Evolutionary conservation across 1,284 basidiomycete genomes (phyloP), one percentile per base, ranked within the genome.

Genomic region (Ganoderma lucidum): DNA sequence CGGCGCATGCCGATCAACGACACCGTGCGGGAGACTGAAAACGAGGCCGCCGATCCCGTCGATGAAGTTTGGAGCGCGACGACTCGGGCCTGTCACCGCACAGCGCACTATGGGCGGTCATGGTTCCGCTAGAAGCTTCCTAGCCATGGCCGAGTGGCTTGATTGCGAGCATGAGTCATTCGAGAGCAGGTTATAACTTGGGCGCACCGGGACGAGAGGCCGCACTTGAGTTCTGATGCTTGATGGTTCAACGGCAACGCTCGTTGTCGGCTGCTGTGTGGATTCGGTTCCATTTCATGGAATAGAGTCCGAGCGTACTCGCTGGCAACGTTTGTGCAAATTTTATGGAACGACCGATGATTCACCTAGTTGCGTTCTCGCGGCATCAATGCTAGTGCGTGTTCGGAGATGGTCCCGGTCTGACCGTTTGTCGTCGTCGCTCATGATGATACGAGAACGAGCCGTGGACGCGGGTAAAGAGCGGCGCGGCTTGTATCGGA

Each of bases 1-100:
- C 37, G 59, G 59, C 35, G 32, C 45, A 35, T 61, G 62, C 62
- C 66, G 66, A 67, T 67, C 66, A 61, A 58, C 41, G 53, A 45
- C 53, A 59, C 66, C 44, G 55, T 53, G 62, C 42, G 53, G n/a
- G 17, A 44, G 19, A 39, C 37, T 42, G 12, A 63, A 63, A 10
- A 39, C n/a, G 66, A 23, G 45, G 30, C 37, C 66, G 66, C 58
- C 62, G 66, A 67, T 67, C 66, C 30, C 53, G 32, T 17, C 60
- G 4, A 30, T 37, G 37, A 37, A 37, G 37, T 37, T 37, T 37
- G 37, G 37, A 66, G 37, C 48, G 60, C 45, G 64, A 61, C 59
- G 51, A 23, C 32, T 51, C 9, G n/a, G 19, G 6, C 9, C n/a
- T n/a, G 15, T 59, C 62, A 48, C 53, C 53, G 44, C 53, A 39